Evolutionary conservation across 2,329 filamentous ascomycete genomes (phyloP), one percentile per base, ranked within the genome.

Genomic region (Penicillium vulpinum): DNA sequence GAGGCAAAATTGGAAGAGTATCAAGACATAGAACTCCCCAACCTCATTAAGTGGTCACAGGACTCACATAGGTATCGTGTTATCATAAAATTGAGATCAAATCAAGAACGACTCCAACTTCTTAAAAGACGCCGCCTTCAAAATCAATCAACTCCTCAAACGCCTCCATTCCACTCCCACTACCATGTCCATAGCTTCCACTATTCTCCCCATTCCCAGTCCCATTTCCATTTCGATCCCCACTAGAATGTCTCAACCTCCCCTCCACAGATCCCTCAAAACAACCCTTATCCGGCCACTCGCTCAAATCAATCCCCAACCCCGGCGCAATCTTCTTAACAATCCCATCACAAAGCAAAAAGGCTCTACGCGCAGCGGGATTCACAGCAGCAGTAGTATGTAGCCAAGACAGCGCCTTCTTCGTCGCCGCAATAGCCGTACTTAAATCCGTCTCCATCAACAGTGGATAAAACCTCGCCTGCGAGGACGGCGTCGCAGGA

Each of bases 391-490:
- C 68, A 54, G 77, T 67, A 2, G 67, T 56, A 54, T 74, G 64
- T 0, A 79, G 67, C 75, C 75, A 78, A 22, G 54, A 56, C 6
- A 77, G 58, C 2, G 71, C 73, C 49, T 78, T 78, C 55, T 69
- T 74, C 13, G 69, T 61, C 13, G 68, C 59, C 0, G 47, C 43
- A 10, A 76, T 45, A 3, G 73, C 69, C 15, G 60, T 62, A 5
- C 40, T 16, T 7, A 66, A 33, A 45, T 67, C 63, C 6, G 62
- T 65, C 24, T 70, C 63, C 28, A 67, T 55, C 2, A 71, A 59
- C 51, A 28, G 52, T 6, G n/a, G 38, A 28, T 35, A 70, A 60
- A 61, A 2, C 1, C 3, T 13, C 10, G 5, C 7, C 21, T 13
- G 21, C 2, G 44, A 11, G 3, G 41, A 24, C 10, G 29, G 10